Base-by-base conservation (phyloP, 2,329 filamentous ascomycete species). In the Diaporthe nobilis region DNA sequence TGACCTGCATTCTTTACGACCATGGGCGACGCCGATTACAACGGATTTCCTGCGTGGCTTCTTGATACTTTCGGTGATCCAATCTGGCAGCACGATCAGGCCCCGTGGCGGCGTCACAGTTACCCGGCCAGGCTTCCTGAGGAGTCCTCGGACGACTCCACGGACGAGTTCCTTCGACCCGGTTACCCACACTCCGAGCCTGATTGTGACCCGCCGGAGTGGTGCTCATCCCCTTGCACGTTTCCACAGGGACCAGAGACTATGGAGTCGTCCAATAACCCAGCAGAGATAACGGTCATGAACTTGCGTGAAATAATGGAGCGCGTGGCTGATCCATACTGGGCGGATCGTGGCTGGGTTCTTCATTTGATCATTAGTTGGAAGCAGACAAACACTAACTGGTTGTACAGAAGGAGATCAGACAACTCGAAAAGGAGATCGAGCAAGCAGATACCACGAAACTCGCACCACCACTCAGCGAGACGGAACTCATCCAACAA, bases 401-500 rank as follows among this genome's bases (percentile, higher is more conserved):
- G 12, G 42, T 61, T 31, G 34, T 76, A 77, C 81, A 94, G 91
- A 86, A 88, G 79, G 92, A 95, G 83, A 90, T 90, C 81, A 80
- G 83, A n/a, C 85, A 83, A 6, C 88, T 95, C 15, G 87, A 90
- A 72, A 84, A 85, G 22, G 90, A 93, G 34, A 94, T 97, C 49
- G 82, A 86, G 47, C 80, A 81, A 58, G 87, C 90, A 74, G 87
- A 83, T 78, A 89, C 93, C n/a, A 87, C 90, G 39, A 87, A 83
- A 31, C 85, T 97, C 9, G 90, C 91, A 47, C 90, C 91, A 3
- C 88, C 88, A 3, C 86, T 94, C 77, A 91, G 90, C 77, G 96
- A 98, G 83, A 93, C 92, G 1, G 89, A 94, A 37, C 88, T 98
- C 65, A 92, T 98, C 51, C 95, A 98, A 82, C 91, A 94, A 79